Conservation (phyloP, 495 filamentous ascomycete species). For the Penicillium goetzii region DNA sequence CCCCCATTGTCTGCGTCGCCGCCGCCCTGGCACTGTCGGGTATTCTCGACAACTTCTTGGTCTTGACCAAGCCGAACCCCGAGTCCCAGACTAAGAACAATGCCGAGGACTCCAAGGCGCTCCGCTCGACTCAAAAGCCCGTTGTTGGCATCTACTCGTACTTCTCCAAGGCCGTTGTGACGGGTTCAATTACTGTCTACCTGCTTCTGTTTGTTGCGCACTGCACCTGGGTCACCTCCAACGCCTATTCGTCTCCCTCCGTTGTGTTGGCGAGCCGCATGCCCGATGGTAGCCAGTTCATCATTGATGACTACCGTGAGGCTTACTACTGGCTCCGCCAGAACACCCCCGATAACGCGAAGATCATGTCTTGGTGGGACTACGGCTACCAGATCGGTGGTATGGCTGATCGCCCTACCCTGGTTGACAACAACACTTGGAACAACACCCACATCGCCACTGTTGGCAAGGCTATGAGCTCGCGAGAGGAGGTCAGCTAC, state of each 20-base stretch:
- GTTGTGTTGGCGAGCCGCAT: conserved; percentile 91
- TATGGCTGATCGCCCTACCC: conserved; percentile 96
- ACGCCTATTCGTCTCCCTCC: conserved; percentile 97
- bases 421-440: conserved; percentile 99
- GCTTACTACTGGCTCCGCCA: conserved; percentile 99
- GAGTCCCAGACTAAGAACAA: conserved; percentile 48
- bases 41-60: conserved; percentile 85
- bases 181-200: conserved; percentile 73
- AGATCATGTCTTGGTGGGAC: conserved; percentile 99
- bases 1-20: conserved; percentile 93
- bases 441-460: conserved; percentile 99
- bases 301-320: conserved; percentile 99
- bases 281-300: conserved; percentile 95
- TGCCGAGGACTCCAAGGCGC: conserved; percentile 55
- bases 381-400: conserved; percentile 99
- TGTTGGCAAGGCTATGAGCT: conserved; percentile 99
- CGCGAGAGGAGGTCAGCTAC: conserved; percentile 95
- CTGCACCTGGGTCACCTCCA: conserved; percentile 99
- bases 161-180: conserved; percentile 75
- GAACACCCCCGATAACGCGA: conserved; percentile 91
- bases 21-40: conserved; percentile 88
- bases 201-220: conserved; percentile 93
- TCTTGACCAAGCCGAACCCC: conserved; percentile 55
- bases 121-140: conserved; percentile 73
- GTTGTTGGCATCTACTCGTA: conserved; percentile 81